Evolutionary conservation across 2,329 filamentous ascomycete species (phyloP).

Genomic region (Claviceps pusilla): DNA sequence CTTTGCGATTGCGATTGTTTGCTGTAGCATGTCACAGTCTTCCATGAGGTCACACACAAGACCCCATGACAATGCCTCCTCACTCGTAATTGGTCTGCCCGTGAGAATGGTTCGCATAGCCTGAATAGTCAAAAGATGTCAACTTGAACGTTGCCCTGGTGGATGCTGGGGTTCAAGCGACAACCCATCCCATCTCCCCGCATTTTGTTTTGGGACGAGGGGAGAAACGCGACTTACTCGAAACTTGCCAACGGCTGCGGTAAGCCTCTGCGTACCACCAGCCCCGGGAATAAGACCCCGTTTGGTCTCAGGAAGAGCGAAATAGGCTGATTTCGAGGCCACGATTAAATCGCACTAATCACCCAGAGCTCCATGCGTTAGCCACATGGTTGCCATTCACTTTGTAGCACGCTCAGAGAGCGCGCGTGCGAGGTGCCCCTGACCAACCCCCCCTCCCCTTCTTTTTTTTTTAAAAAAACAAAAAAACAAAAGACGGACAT

Average conservation of each 20-base stretch:
- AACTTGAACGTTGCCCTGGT: neutral
- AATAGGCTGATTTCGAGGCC: slow-evolving; percentile 20
- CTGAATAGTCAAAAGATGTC: slow-evolving; percentile 5
- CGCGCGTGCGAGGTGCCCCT: neutral
- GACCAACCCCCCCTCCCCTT: neutral
- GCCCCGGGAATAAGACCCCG: slow-evolving; percentile 27
- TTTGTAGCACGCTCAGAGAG: neutral
- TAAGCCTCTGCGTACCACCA: slow-evolving; percentile 26
- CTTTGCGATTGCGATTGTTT: slow-evolving; percentile 12
- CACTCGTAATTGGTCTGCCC: slow-evolving; percentile 13
- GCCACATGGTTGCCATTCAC: slow-evolving; percentile 2
- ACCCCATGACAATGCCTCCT: slow-evolving; percentile 13
- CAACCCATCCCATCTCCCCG: neutral
- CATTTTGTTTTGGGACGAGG: neutral
- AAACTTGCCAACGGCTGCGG: slow-evolving; percentile 26
- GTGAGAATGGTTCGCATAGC: slow-evolving; percentile 17
- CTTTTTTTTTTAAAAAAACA: too few relatives aligned
- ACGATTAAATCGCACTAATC: slow-evolving; percentile 25
- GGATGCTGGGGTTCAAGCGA: neutral
- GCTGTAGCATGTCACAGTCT: slow-evolving; percentile 12
- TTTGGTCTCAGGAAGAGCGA: slow-evolving; percentile 25
- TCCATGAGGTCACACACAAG: slow-evolving; percentile 14
- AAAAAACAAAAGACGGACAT: neutral
- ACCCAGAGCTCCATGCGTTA: neutral
- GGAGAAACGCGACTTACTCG: slow-evolving; percentile 14